Evolutionary conservation across 2,329 filamentous ascomycete genomes (phyloP), one percentile per base, ranked within the genome.

Genomic region (Pseudocercospora fijiensis): DNA sequence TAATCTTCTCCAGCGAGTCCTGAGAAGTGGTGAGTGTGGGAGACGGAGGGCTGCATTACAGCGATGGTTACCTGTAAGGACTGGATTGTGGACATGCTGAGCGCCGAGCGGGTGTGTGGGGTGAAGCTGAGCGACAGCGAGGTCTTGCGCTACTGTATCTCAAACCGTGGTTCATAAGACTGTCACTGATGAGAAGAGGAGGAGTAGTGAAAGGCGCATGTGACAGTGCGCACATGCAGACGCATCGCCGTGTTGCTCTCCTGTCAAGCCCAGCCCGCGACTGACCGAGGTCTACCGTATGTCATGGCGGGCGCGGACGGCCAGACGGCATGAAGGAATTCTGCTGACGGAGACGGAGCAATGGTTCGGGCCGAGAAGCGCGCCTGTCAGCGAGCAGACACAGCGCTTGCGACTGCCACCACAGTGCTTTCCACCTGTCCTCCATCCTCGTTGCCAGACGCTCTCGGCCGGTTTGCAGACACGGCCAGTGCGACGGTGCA

Each of bases 1-100:
- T 83, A 62, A 96, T 83, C 70, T 85, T 84, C 80, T 96, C 92
- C 71, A 93, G 80, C 66, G 85, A 83, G 70, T 84, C 82, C 90
- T 94, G 73, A 26, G n/a, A 10, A 45, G 2, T 41, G 11, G 22
- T 63, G 10, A 13, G 28, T 18, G 13, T 41, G 52, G 10, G 41
- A 37, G 11, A 33, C 22, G 37, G 52, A 51, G 28, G 26, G 16
- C 5, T 51, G 1, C 6, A 16, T 53, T n/a, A 51, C 45, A 56
- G 28, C n/a, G 28, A 7, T 33, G 53, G 6, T 30, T 65, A 65
- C 65, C 62, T 65, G 65, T 11, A 67, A 58, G 20, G 62, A 37
- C 59, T 67, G 55, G 52, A 67, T 41, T n/a, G 62, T 47, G 45
- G 62, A 62, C 65, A 66, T 66, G 59, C 26, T 55, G 61, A 52